Percentiles rank a stretch among this genome's conserved stretches.
Conservation (phyloP, 495 filamentous ascomycete genomes). For the Penicillium crystallinum region DNA sequence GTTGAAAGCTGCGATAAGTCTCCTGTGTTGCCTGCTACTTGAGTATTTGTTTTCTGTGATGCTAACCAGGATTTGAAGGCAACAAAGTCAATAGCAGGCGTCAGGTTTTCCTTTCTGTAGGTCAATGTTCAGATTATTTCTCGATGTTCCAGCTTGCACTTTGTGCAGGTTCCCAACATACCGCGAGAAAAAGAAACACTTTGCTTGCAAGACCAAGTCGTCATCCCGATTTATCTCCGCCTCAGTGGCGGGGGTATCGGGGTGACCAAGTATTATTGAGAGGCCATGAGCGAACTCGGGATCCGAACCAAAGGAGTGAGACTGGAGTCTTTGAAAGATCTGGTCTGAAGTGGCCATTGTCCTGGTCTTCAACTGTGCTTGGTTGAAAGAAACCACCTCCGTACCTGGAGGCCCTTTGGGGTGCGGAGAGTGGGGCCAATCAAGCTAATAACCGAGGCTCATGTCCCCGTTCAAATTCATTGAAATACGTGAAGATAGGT, state of each 20-base stretch:
- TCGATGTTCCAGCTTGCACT: background rate
- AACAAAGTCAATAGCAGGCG: constrained; percentile 32
- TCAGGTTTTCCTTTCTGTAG: constrained; percentile 38
- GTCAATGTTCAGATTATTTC: background rate
- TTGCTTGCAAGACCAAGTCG: constrained; percentile 45
- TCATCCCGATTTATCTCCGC: constrained; percentile 37
- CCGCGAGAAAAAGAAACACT: constrained; percentile 52
- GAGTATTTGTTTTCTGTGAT: constrained; percentile 7
- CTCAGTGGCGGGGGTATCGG: constrained; percentile 35
- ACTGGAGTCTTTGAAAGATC: constrained; percentile 24
- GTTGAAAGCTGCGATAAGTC: background rate
- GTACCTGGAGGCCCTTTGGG: background rate
- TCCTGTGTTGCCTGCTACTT: background rate
- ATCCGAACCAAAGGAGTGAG: constrained; percentile 40
- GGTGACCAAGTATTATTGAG: constrained; percentile 43
- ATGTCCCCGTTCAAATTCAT: no score
- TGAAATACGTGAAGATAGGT: no score
- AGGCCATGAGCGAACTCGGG: constrained; percentile 46
- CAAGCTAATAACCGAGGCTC: constrained; percentile 6
- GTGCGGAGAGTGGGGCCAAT: constrained; percentile 8
- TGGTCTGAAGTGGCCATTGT: constrained; percentile 5
- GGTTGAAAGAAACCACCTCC: background rate
- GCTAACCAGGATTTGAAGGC: constrained; percentile 41
- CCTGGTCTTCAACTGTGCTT: background rate
- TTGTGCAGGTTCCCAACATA: constrained; percentile 7